Base-by-base conservation (phyloP, 2,329 filamentous ascomycete species). In the Aspergillus fischeri region DNA sequence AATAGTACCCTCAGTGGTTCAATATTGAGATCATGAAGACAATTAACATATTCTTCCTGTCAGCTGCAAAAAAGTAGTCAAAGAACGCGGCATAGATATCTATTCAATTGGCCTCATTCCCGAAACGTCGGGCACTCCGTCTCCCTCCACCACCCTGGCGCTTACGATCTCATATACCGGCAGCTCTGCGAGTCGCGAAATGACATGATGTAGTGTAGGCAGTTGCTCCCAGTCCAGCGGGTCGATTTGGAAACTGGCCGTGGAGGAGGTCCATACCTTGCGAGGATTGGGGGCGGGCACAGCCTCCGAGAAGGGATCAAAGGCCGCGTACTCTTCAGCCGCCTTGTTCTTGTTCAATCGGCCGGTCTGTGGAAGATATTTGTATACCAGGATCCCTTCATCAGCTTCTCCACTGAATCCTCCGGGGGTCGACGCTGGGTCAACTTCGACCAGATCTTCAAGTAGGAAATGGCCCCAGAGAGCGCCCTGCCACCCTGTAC, bases 121-220 rank as follows among this genome's bases (percentile, higher is more conserved):
- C 8, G 65, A 65, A n/a, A 67, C 60, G 54, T 67, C 62, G 3
- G 77, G 76, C 2, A 82, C 81, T 0, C 82, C 82, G 7, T 63
- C 69, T 0, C 82, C 83, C 63, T 83, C 77, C 0, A 82, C 79
- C 2, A 86, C 72, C 32, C 32, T 17, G 32, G 32, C 32, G 5
- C 32, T 35, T 35, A 17, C 14, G 29, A 86, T 67, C 54, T 80
- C 79, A 61, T 81, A 85, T 2, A 86, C 69, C 0, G 84, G 84
- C 3, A 87, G 72, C 60, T 83, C 80, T 1, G 78, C 77, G 54
- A 86, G 67, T 17, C 77, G 72, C 17, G 72, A 68, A 2, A 83
- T 71, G 8, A 87, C 70, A 65, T 86, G 81, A 63, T 87, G 83
- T 52, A 87, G 70, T 2, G 84, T 87, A 0, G 85, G 85, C 59